Percentiles rank a stretch among this genome's conserved stretches.
phyloP scores from a whole-genome alignment of 768 basidiomycete genomes.

The Coprinopsis strossmayeri region DNA sequence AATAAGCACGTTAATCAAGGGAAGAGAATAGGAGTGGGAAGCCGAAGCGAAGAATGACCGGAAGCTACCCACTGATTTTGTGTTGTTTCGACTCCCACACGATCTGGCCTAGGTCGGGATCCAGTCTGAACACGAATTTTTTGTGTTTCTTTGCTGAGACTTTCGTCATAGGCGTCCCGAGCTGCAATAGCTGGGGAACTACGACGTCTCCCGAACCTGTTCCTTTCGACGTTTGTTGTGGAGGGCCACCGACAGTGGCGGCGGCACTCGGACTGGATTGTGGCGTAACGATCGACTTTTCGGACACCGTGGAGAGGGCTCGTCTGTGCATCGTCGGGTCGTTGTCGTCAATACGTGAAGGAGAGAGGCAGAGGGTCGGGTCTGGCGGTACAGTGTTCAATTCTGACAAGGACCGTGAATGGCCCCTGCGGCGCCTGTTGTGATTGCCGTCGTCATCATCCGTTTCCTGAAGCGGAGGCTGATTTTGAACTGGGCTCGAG shows the following conservation, averaged over 20 bases:
- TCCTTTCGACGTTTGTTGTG: too few species aligned
- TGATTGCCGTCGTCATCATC: too few species aligned
- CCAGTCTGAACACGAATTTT: slow-evolving; percentile 61
- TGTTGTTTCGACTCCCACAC: slow-evolving; percentile 70
- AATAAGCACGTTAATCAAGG: background rate
- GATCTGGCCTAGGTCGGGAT: slow-evolving; percentile 77
- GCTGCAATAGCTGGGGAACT: slow-evolving; percentile 51
- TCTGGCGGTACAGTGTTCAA: background rate
- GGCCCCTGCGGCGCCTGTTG: too few species aligned
- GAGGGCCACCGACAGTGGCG: too few species aligned
- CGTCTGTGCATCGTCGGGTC: background rate
- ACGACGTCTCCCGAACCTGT: slow-evolving; percentile 25
- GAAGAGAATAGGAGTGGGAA: too few species aligned
- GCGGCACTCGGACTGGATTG: background rate
- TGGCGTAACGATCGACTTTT: slow-evolving; percentile 6
- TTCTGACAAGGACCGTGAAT: slow-evolving; percentile 15
- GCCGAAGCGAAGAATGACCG: slow-evolving; percentile 32
- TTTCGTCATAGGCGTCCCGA: slow-evolving; percentile 75
- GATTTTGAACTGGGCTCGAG: background rate
- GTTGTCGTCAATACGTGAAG: background rate
- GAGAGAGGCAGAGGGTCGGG: background rate
- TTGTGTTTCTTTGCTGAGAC: slow-evolving; percentile 76
- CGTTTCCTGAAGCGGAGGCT: too few species aligned
- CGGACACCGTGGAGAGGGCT: slow-evolving; percentile 11
- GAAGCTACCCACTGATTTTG: slow-evolving; percentile 45